Evolutionary conservation across 2,329 filamentous ascomycete species (phyloP).

Genomic region (Fusarium proliferatum): DNA sequence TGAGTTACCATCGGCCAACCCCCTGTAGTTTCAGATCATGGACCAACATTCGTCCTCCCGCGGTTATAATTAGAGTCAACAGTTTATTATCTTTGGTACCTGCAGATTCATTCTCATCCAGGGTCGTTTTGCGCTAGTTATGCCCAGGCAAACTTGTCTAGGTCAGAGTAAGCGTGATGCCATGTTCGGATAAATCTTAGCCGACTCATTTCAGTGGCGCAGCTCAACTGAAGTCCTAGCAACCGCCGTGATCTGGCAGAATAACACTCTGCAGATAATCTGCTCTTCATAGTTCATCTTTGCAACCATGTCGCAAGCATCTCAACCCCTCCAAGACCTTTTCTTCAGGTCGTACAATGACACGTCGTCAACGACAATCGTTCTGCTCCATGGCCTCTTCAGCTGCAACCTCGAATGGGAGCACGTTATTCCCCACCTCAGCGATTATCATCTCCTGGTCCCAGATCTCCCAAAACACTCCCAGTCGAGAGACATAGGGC

Average conservation of each 20-base stretch:
- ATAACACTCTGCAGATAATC: not conserved
- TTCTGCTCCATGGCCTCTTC: constrained; percentile 49
- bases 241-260: rapidly evolving
- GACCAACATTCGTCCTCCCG: not conserved
- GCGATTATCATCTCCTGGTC: constrained; percentile 53
- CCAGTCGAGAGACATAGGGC: constrained; percentile 46
- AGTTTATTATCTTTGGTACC: not conserved
- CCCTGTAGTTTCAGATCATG: not conserved
- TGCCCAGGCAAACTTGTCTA: not conserved
- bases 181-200: not conserved
- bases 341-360: constrained; percentile 38
- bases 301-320: not conserved
- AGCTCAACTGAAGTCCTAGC: not conserved
- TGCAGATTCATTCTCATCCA: not conserved
- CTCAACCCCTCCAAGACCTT: not conserved
- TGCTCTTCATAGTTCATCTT: rapidly evolving
- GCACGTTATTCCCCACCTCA: constrained; percentile 50
- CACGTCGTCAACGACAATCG: constrained; percentile 42
- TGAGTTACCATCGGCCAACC: not conserved
- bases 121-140: not conserved
- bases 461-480: constrained; percentile 55
- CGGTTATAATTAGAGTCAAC: not conserved
- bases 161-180: not conserved
- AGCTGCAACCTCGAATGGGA: constrained; percentile 51
- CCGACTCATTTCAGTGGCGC: not conserved